These are phyloP conservation scores for Aurifilum marmelostoma DNA, from an alignment of 2,329 filamentous ascomycete species.

Conservation along the genomic window DNA sequence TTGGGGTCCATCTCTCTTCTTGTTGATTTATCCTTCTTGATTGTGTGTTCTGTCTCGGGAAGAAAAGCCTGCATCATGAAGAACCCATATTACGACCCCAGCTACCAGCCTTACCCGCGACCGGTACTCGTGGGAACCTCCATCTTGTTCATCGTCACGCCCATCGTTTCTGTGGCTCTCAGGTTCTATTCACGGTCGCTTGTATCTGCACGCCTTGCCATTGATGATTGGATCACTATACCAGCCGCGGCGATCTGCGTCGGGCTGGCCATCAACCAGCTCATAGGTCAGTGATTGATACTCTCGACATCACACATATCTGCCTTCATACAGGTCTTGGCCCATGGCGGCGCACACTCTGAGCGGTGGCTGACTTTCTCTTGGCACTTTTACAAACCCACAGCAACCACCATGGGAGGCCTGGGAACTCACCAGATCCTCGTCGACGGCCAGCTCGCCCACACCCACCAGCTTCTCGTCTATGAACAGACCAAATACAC, in stretches of 20 bases:
- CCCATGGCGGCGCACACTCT: too few relatives aligned
- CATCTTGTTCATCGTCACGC: constrained; percentile 4
- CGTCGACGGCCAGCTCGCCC: constrained; percentile 15
- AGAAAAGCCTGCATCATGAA: constrained; percentile 5
- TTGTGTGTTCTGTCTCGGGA: too few relatives aligned
- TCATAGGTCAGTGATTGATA: constrained; percentile 6
- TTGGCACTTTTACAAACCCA: background rate
- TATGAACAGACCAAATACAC: constrained; percentile 14
- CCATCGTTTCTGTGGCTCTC: background rate
- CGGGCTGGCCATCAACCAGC: constrained; percentile 7
- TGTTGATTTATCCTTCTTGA: too few relatives aligned
- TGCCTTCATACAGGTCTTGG: too few relatives aligned
- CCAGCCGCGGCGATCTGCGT: constrained; percentile 3
- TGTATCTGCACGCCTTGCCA: background rate
- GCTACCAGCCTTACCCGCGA: constrained; percentile 6
- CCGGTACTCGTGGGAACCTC: constrained; percentile 8
- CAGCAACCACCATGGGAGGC: constrained; percentile 7
- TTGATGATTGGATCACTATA: constrained; percentile 14
- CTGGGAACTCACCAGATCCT: constrained; percentile 8
- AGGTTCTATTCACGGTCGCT: constrained; percentile 5
- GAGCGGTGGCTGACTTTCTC: too few relatives aligned
- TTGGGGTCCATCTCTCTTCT: background rate
- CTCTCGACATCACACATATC: too few relatives aligned
- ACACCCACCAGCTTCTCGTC: constrained; percentile 8
- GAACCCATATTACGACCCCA: background rate